Conservation (phyloP, 345 rosid species). For the Salix udensis region DNA sequence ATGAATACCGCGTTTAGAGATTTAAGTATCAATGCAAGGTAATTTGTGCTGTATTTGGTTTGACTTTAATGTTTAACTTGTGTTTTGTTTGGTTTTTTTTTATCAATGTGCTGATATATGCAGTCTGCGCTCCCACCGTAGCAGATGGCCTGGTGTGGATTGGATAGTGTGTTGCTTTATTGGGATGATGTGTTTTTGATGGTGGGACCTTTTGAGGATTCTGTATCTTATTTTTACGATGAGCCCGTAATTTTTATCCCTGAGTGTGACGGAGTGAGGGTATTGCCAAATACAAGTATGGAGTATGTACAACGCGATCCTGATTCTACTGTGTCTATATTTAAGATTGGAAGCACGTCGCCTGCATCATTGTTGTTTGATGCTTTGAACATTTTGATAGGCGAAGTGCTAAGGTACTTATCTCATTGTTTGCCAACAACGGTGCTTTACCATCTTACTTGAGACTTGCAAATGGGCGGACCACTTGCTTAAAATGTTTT, state of each 20-base stretch:
- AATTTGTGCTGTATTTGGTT: neutral
- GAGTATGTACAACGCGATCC: constrained; percentile 95
- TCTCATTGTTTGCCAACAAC: constrained; percentile 4
- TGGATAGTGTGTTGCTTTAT: constrained; percentile 84
- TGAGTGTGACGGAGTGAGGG: constrained; percentile 96
- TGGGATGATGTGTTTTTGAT: constrained; percentile 92
- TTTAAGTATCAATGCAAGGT: constrained; percentile 74
- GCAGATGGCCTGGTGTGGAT: constrained; percentile 98
- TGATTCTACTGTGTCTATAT: constrained; percentile 87
- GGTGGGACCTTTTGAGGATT: constrained; percentile 91
- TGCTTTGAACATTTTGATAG: constrained; percentile 97
- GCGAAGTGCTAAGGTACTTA: constrained; percentile 84
- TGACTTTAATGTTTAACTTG: neutral
- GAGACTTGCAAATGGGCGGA: neutral
- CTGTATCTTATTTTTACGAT: constrained; percentile 75
- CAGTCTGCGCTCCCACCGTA: constrained; percentile 96
- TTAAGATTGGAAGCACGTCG: constrained; percentile 95
- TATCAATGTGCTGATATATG: neutral
- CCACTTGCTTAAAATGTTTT: neutral
- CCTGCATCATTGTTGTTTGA: constrained; percentile 86
- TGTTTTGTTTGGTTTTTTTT: neutral
- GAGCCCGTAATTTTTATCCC: constrained; percentile 84
- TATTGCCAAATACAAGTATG: constrained; percentile 77
- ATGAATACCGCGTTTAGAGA: constrained; percentile 51
- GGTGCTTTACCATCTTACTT: neutral